Base-by-base conservation (phyloP, 2,329 filamentous ascomycete genomes). In the Colletotrichum sp. region DNA sequence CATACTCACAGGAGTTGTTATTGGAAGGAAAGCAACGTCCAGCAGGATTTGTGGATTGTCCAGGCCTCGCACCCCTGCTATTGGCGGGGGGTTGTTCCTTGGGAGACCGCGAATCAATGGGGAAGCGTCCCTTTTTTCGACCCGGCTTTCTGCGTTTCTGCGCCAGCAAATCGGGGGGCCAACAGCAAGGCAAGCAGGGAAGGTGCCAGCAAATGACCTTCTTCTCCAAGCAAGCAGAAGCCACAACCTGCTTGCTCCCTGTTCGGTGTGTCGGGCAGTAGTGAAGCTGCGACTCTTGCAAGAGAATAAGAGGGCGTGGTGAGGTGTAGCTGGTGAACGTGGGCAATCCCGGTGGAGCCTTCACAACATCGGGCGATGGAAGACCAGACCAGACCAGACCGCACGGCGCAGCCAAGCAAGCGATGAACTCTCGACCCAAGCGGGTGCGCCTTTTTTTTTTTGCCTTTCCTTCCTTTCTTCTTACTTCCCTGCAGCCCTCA, bases 1-100 rank as follows among this genome's bases (percentile, higher is more conserved):
- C 71, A 71, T 77, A 78, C 77, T 78, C 71, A 78, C 77, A 74
- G 36, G 64, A 68, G 52, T 77, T 78, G 75, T 78, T 78, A 75
- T 77, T 75, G 68, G 77, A 75, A 71, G 77, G 68, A 65, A 68
- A 60, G 39, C 71, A 63, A 24, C 39, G 13, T 32, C 68, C 57
- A 61, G 75, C 71, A 72, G 30, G 75, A 75, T 75, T 75, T 78
- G 75, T 75, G 77, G 77, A 61, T 68, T 64, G 72, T 75, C 69
- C 71, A 72, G 60, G 70, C 71, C 59, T 71, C 48, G 68, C 34
- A 78, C 67, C 77, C 77, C 75, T 72, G 75, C 68, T 30, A 61
- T 57, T 48, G 36, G 74, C 63, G 71, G 75, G 75, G 77, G 77
- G 68, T 75, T 73, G 73, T 75, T 78, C 77, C 77, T 77, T 73